Conservation (phyloP, 768 basidiomycete genomes). For the Saitozyma sp. region DNA sequence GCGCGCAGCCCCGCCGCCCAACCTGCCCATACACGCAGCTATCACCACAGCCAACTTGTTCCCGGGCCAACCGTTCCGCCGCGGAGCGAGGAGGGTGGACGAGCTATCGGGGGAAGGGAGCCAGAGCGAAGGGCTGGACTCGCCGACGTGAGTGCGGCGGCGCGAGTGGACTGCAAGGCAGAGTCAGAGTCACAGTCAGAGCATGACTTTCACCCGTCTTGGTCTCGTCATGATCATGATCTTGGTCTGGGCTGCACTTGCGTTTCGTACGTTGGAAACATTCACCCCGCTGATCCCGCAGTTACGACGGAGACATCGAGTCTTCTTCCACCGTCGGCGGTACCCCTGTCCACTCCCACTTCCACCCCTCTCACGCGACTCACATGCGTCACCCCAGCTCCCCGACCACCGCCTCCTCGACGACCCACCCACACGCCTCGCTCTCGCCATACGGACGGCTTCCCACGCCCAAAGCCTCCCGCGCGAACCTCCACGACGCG, state of each 20-base stretch:
- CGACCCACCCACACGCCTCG: no score
- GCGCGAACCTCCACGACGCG: conserved; percentile 19
- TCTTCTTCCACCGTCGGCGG: conserved; percentile 38
- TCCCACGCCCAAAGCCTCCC: conserved; percentile 47
- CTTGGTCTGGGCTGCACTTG: no score
- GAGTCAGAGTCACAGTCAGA: neutral
- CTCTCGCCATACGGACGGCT: conserved; percentile 6
- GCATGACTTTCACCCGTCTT: neutral
- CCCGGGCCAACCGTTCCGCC: neutral
- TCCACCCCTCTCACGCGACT: conserved; percentile 12
- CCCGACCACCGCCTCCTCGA: conserved; percentile 3
- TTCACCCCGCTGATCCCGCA: conserved; percentile 4
- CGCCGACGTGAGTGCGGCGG: conserved; percentile 40
- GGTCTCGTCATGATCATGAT: neutral
- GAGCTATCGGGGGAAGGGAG: conserved; percentile 25
- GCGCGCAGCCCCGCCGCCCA: neutral
- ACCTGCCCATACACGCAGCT: neutral
- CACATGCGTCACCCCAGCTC: conserved; percentile 28
- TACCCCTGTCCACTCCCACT: conserved; percentile 31
- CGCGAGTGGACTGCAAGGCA: neutral
- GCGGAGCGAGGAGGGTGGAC: conserved; percentile 14
- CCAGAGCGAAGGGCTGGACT: conserved; percentile 44
- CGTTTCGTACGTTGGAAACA: no score
- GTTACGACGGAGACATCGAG: conserved; percentile 54
- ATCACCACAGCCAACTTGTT: neutral